A percentile compares a stretch with the other conserved stretches of the same genome.
Evolutionary conservation across 2,329 filamentous ascomycete genomes (phyloP).

Genomic region (Clathrospora elynae): DNA sequence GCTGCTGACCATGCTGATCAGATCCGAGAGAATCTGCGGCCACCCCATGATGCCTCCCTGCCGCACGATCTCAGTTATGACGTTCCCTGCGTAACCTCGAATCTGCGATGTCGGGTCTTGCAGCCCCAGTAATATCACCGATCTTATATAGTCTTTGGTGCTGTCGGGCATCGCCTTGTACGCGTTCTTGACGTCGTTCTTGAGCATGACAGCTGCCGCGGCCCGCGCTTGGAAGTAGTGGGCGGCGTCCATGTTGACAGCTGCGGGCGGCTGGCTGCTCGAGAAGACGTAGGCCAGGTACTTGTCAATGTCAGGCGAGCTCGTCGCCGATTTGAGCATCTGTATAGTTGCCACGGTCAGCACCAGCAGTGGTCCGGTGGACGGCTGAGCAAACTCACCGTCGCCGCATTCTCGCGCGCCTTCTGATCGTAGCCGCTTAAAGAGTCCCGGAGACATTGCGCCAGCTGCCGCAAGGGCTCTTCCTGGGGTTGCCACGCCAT

Average conservation of each 20-base stretch:
- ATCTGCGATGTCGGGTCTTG: slow-evolving; percentile 83
- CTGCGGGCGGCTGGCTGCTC: slow-evolving; percentile 65
- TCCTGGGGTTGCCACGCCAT: slow-evolving; percentile 95
- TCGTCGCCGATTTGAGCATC: slow-evolving; percentile 92
- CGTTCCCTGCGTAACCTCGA: slow-evolving; percentile 85
- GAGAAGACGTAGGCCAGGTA: slow-evolving; percentile 93
- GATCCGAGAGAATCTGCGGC: slow-evolving; percentile 85
- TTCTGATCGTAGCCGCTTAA: slow-evolving; percentile 79
- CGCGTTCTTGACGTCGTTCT: slow-evolving; percentile 82
- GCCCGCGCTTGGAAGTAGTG: slow-evolving; percentile 79
- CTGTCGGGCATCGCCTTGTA: slow-evolving; percentile 76
- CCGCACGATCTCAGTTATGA: slow-evolving; percentile 89
- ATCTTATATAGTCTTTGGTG: slow-evolving; percentile 77
- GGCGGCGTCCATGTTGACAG: slow-evolving; percentile 62
- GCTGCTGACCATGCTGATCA: slow-evolving; percentile 79
- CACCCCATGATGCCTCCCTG: slow-evolving; percentile 85
- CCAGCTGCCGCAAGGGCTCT: slow-evolving; percentile 86
- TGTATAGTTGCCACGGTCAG: slow-evolving; percentile 50
- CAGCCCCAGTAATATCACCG: slow-evolving; percentile 76
- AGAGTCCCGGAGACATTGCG: slow-evolving; percentile 87
- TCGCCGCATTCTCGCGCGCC: slow-evolving; percentile 86
- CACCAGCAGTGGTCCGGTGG: slow-evolving; percentile 20
- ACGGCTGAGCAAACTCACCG: slow-evolving; percentile 61
- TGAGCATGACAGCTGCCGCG: slow-evolving; percentile 90
- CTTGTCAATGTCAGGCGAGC: slow-evolving; percentile 92